phyloP scores from a whole-genome alignment of 1,139 yeast genomes.

The Sugiyamaella paludigena region DNA sequence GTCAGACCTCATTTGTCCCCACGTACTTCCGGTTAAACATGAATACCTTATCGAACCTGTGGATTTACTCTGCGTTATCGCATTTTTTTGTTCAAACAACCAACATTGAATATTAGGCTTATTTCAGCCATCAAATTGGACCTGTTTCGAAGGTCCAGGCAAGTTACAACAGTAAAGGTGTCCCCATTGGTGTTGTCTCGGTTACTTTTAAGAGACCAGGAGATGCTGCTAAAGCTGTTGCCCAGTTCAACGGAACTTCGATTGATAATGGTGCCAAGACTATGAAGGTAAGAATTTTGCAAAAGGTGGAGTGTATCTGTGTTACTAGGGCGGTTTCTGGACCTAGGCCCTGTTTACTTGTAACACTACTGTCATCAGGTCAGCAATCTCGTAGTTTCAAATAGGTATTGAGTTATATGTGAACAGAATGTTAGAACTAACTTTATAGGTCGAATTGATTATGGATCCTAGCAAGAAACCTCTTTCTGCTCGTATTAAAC shows the following conservation, averaged over 20 bases:
- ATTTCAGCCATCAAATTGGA: conserved; percentile 84
- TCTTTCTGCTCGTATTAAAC: conserved; percentile 56
- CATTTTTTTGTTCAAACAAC: background rate
- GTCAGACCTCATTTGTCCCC: too few species aligned
- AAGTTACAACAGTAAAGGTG: conserved; percentile 83
- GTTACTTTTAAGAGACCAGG: conserved; percentile 68
- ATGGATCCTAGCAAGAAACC: conserved; percentile 83
- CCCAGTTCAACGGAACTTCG: conserved; percentile 87
- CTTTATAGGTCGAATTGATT: conserved; percentile 62
- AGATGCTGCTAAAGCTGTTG: conserved; percentile 73
- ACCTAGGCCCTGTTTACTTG: background rate
- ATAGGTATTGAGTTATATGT: background rate
- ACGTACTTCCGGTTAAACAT: background rate
- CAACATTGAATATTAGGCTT: conserved; percentile 54
- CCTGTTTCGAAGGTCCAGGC: conserved; percentile 71
- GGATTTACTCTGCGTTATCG: background rate
- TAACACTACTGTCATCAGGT: background rate
- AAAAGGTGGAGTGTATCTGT: background rate
- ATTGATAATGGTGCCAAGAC: conserved; percentile 82
- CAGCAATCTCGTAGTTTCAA: too few species aligned
- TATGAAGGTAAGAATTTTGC: conserved; percentile 48
- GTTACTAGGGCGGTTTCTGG: background rate
- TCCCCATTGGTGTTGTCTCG: conserved; percentile 89
- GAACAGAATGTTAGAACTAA: conserved; percentile 12
- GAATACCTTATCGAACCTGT: conserved; percentile 1